Conservation (phyloP, 768 basidiomycete species). For the Leccinum pellstonianum region DNA sequence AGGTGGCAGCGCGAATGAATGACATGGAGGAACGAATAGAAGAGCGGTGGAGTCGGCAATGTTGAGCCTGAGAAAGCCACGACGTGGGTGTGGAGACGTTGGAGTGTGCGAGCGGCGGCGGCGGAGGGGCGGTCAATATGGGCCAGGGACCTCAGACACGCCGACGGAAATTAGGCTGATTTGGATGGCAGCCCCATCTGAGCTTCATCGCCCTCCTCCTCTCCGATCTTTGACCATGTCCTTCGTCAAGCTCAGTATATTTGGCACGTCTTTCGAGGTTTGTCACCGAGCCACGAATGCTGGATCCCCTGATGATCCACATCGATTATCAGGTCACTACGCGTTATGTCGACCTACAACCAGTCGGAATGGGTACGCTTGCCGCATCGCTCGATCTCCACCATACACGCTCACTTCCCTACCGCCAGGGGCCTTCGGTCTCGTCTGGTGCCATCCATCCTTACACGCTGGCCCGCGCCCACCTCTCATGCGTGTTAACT, state of each 20-base stretch:
- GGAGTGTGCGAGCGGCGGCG: background rate
- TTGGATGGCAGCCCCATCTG: conserved; percentile 8
- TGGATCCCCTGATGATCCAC: conserved; percentile 21
- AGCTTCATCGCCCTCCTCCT: conserved; percentile 2
- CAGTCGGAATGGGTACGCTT: conserved; percentile 94
- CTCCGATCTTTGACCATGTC: conserved; percentile 52
- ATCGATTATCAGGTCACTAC: conserved; percentile 70
- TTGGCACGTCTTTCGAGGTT: conserved; percentile 97
- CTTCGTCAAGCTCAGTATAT: conserved; percentile 97
- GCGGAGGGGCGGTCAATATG: background rate
- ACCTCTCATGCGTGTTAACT: conserved; percentile 15
- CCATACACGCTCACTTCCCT: conserved; percentile 19
- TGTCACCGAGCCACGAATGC: conserved; percentile 16
- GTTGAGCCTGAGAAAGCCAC: conserved; percentile 16
- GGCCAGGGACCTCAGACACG: conserved; percentile 24
- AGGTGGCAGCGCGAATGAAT: conserved; percentile 38
- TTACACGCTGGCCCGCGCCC: background rate
- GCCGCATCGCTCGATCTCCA: conserved; percentile 8
- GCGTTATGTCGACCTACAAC: conserved; percentile 98
- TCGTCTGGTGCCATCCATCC: conserved; percentile 74
- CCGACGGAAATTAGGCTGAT: conserved; percentile 15
- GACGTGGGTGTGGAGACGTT: background rate
- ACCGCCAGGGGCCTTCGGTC: conserved; percentile 80
- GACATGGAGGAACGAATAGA: conserved; percentile 37
- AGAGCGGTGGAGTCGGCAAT: background rate